Conservation (phyloP, 495 filamentous ascomycete species). For the Penicillium paradoxum region DNA sequence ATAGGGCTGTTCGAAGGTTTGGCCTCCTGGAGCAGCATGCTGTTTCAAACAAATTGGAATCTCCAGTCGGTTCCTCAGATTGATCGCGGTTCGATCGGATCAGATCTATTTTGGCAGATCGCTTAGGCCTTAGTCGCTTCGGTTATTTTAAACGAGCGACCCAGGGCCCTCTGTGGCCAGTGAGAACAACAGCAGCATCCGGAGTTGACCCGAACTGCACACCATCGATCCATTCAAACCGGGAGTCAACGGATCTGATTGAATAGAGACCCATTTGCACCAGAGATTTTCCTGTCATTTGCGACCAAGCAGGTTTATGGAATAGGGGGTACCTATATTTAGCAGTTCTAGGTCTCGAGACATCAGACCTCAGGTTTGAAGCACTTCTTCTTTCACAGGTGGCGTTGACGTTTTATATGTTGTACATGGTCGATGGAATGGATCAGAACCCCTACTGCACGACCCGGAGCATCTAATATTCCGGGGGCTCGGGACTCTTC, state of each 20-base stretch:
- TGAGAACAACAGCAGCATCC: background rate
- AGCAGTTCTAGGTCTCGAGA: too few relatives aligned
- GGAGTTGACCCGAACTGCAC: background rate
- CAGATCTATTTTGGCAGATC: background rate
- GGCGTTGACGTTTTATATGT: too few relatives aligned
- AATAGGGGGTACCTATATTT: too few relatives aligned
- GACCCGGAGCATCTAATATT: too few relatives aligned
- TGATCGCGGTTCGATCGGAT: background rate
- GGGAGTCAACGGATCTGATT: background rate
- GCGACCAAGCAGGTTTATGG: too few relatives aligned
- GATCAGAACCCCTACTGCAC: too few relatives aligned
- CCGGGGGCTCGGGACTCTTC: too few relatives aligned
- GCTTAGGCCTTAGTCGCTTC: constrained; percentile 6
- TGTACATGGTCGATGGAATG: too few relatives aligned
- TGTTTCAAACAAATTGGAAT: background rate
- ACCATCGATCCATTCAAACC: background rate
- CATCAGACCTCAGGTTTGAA: too few relatives aligned
- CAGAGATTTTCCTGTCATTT: too few relatives aligned
- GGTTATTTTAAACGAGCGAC: constrained; percentile 2
- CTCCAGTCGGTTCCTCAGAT: background rate
- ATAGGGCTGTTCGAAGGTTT: background rate
- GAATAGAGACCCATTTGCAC: too few relatives aligned
- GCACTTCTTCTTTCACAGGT: too few relatives aligned
- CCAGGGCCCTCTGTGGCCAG: background rate
- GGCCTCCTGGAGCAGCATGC: background rate